Conservation (phyloP, 441 rosid species). For the Adansonia grandidieri region DNA sequence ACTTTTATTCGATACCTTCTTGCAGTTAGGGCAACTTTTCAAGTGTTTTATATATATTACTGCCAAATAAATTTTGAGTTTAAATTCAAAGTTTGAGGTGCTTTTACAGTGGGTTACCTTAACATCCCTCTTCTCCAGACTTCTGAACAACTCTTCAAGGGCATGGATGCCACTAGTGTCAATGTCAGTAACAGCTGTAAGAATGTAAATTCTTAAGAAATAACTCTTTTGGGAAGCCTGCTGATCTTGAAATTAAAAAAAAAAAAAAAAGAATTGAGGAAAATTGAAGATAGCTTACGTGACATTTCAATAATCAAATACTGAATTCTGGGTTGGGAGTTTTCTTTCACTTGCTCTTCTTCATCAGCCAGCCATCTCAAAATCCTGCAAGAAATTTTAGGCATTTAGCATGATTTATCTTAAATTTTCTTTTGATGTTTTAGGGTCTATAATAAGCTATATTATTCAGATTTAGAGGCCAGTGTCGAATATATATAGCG, state of each 20-base stretch:
- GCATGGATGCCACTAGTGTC: constrained; percentile 67
- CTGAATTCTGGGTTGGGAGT: constrained; percentile 28
- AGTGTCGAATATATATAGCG: too few relatives aligned
- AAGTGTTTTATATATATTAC: too few relatives aligned
- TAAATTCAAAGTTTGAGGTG: too few relatives aligned
- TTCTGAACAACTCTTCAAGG: constrained; percentile 50
- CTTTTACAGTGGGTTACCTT: constrained; percentile 39
- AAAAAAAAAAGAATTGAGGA: not conserved
- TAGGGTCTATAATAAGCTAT: not conserved
- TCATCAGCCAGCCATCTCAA: constrained; percentile 63
- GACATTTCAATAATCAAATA: constrained; percentile 56
- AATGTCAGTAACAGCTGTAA: constrained; percentile 64
- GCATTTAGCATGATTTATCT: not conserved
- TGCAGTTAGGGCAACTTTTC: not conserved
- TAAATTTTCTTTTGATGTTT: not conserved
- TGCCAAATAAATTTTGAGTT: too few relatives aligned
- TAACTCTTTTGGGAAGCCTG: not conserved
- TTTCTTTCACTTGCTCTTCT: constrained; percentile 39
- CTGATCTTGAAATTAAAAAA: not conserved
- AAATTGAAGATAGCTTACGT: constrained; percentile 39
- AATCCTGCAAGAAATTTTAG: constrained; percentile 40
- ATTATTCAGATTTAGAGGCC: too few relatives aligned
- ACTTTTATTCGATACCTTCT: not conserved
- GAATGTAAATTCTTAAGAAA: not conserved
- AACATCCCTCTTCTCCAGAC: constrained; percentile 49